Base-by-base conservation (phyloP, 1,139 yeast genomes). In the Geotrichum histeridarum region DNA sequence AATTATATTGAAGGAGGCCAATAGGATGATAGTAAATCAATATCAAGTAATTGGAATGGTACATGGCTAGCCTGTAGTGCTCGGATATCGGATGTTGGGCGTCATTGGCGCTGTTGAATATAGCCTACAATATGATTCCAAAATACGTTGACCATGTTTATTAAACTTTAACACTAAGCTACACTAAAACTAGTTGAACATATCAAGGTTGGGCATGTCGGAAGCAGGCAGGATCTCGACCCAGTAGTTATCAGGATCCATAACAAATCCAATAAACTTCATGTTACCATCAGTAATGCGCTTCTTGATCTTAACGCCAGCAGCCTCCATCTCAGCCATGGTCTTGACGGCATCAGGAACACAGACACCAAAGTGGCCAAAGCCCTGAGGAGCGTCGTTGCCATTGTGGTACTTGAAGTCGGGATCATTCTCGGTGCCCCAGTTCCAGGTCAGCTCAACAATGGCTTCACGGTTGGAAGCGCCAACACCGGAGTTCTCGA, bases 241-340 rank as follows among this genome's bases (percentile, higher is more conserved):
- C 57, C 83, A 77, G 73, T 93, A 93, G 66, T 89, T 89, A 72
- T 93, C 99, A n/a, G 98, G 98, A 67, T 93, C 99, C 58, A 77
- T 76, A 54, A 91, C 71, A 62, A 88, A 85, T 0, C 88, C 96
- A 65, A 84, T 74, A 55, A 75, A 77, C 59, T 88, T 90, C 72
- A 73, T 64, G 61, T 80, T 77, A 60, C 86, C 81, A 68, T 75
- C 86, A 62, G 78, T 79, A 62, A 70, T 74, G 8, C 76, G 69
- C 80, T 82, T 80, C 56, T 71, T 70, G 55, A 80, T 73, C 39
- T 69, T 64, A 45, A 77, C 83, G 17, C 80, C 81, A 56, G 71
- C 70, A 63, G 39, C 65, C 67, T 62, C 82, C 80, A 64, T 84
- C 70, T 62, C 77, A 74, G 42, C 75, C 65, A 69, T 84, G 72